Base-by-base conservation (phyloP, 257 asterid genomes). In the Solanum peruvianum region DNA sequence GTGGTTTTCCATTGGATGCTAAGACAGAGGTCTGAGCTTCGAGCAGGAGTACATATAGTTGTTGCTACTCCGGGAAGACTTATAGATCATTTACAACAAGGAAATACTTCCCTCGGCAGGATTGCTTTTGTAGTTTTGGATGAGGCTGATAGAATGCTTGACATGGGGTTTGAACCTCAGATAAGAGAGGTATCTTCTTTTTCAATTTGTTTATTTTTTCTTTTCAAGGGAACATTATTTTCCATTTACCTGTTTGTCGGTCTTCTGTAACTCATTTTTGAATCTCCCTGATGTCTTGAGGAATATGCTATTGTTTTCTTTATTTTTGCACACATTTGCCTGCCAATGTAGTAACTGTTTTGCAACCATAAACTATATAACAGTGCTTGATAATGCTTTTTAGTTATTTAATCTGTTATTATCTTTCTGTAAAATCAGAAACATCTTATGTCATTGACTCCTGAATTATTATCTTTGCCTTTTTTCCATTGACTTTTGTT, bases 41-140 rank as follows among this genome's bases (percentile, higher is more conserved):
- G 96, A 76, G 88, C 92, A 35, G 99, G 99, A 84, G 98, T 95
- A 86, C 90, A 93, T 87, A 91, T 96, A 88, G 98, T 95, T 80
- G 99, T 96, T 88, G 99, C 99, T 72, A 96, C 99, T 78, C 98
- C 99, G 72, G 99, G 99, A 85, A 94, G 99, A 90, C 94, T 95
- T 89, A 95, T 94, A 66, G 99, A 96, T 89, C 98, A 94, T 90
- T 91, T 96, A 71, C 98, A 94, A 88, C 98, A 95, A 88, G 96
- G 96, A 92, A 95, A 94, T 90, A 93, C 96, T 86, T 92, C 93
- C 78, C 90, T 96, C 67, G 92, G 95, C 44, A 93, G 98, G 88
- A 91, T 92, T 62, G 89, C 98, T 33, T 96, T 91, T 91, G 89
- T 96, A 87, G 94, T 94, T 88, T 91, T 96, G 89, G 99, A 96